phyloP scores from a whole-genome alignment of 257 asterid genomes.

The Solanum ossicruentum region DNA sequence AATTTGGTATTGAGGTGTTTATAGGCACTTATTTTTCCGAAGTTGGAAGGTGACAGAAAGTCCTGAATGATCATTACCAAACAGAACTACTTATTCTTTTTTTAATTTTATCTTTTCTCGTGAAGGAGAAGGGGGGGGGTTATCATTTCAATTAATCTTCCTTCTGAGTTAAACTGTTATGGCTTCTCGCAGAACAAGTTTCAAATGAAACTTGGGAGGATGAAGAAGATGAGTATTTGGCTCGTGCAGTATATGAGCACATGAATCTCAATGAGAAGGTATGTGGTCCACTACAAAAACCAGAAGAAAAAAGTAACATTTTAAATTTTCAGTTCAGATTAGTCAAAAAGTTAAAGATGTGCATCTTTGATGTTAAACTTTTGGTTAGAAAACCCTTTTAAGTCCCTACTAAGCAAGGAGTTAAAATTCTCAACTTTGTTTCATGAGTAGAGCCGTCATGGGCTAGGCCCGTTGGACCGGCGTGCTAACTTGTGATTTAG shows the following conservation, averaged over 20 bases:
- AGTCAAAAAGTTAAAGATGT: background rate
- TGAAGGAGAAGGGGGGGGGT: background rate
- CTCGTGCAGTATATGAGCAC: conserved; percentile 60
- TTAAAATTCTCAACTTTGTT: background rate
- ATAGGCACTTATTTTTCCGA: background rate
- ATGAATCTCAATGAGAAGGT: conserved; percentile 82
- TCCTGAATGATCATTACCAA: background rate
- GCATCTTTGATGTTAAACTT: background rate
- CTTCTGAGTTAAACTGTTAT: conserved; percentile 17
- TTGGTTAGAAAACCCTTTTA: background rate
- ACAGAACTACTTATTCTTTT: background rate
- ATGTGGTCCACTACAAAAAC: conserved; percentile 7
- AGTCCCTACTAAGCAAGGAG: background rate
- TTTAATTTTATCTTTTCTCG: background rate
- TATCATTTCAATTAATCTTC: background rate
- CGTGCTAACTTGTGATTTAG: no score
- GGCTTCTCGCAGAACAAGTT: conserved; percentile 36
- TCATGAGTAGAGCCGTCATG: background rate
- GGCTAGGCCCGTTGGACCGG: no score
- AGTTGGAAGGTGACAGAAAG: background rate
- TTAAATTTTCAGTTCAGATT: background rate
- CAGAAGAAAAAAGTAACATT: background rate
- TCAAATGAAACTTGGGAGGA: conserved; percentile 54
- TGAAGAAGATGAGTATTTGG: conserved; percentile 84
- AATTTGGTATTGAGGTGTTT: background rate